A percentile compares a stretch with the other conserved stretches of the same genome.
phyloP scores from a whole-genome alignment of 108 stramenopile species.

The Nitzschia sp. region DNA sequence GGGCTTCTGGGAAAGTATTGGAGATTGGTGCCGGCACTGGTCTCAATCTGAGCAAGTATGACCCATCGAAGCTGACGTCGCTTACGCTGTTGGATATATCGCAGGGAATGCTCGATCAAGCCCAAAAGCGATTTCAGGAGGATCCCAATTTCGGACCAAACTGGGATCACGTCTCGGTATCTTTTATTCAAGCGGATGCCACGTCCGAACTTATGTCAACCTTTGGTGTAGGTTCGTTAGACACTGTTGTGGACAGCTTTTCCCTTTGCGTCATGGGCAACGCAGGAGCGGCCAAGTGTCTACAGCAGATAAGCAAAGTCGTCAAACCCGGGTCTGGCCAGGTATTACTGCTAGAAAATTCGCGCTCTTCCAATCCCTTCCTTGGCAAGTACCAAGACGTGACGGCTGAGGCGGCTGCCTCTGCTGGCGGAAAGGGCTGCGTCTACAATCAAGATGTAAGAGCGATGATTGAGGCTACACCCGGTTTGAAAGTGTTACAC shows the following conservation, averaged over 20 bases:
- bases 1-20: constrained; percentile 71
- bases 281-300: constrained; percentile 59
- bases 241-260: constrained; percentile 88
- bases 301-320: constrained; percentile 64
- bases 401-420: constrained; percentile 71
- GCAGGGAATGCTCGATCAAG: constrained; percentile 74
- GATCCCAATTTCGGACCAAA: background rate
- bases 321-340: constrained; percentile 41
- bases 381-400: constrained; percentile 81
- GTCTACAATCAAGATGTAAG: constrained; percentile 86
- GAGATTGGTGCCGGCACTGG: constrained; percentile 90
- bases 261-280: constrained; percentile 84
- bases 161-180: constrained; percentile 22
- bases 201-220: constrained; percentile 56
- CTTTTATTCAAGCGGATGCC: constrained; percentile 77
- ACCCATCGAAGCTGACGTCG: constrained; percentile 45
- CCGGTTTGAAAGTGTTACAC: constrained; percentile 37
- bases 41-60: constrained; percentile 71
- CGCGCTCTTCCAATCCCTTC: constrained; percentile 65
- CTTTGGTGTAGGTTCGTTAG: constrained; percentile 69
- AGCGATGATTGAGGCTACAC: constrained; percentile 55
- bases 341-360: constrained; percentile 83
- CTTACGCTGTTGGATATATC: constrained; percentile 81
- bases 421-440: constrained; percentile 86
- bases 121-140: constrained; percentile 28